A percentile compares a stretch with the other conserved stretches of the same genome.
Evolutionary conservation across 345 rosid species (phyloP).

Genomic region (Syzygium oleosum): DNA sequence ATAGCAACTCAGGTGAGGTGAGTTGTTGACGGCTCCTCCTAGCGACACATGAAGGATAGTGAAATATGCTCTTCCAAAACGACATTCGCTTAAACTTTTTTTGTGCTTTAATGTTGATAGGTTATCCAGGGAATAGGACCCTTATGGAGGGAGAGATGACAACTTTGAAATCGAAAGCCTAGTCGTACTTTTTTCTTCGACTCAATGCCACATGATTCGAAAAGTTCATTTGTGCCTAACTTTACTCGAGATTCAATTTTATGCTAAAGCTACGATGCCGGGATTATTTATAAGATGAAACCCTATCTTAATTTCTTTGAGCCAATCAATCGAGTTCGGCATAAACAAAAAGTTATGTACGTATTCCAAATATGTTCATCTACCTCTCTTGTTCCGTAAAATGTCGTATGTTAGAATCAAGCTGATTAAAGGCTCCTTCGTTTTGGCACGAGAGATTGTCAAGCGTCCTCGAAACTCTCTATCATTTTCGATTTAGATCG

Average conservation of each 20-base stretch:
- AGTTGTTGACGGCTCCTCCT: background rate
- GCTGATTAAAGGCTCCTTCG: background rate
- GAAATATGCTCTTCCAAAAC: background rate
- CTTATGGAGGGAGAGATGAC: background rate
- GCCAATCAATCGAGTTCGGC: fast-evolving
- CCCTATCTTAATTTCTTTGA: background rate
- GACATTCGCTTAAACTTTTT: background rate
- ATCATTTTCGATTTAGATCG: fast-evolving
- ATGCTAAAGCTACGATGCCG: background rate
- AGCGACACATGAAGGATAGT: background rate
- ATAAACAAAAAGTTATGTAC: background rate
- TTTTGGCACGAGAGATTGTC: fast-evolving
- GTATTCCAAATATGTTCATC: background rate
- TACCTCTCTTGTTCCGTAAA: background rate
- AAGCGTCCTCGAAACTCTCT: fast-evolving
- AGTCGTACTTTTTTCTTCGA: fast-evolving
- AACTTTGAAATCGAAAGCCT: background rate
- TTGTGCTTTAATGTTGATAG: background rate
- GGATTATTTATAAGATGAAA: background rate
- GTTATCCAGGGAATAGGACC: background rate
- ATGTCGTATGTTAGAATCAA: background rate
- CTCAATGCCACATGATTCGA: too few species aligned
- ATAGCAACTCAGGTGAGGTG: background rate
- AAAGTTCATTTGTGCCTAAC: background rate
- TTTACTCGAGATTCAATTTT: background rate